Evolutionary conservation across 1,139 yeast species (phyloP), one percentile per base, ranked within the genome.

Genomic region (Pichia sp.): DNA sequence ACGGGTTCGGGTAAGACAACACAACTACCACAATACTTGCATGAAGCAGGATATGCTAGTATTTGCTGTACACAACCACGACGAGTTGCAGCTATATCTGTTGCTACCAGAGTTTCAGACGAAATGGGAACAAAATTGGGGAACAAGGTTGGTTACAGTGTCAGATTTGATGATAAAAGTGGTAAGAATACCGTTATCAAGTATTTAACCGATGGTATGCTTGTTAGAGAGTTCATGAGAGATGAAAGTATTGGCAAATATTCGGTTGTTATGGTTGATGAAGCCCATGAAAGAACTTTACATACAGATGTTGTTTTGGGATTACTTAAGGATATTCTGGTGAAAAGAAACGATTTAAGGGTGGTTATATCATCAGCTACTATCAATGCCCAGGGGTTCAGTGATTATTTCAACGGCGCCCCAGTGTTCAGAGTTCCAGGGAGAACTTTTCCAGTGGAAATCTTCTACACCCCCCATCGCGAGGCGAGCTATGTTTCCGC

Each of bases 1-100:
- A 92, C 98, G 0, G 98, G 98, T 42, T 89, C 97, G 0, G 98
- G 98, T 58, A 92, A 92, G 59, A 92, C 98, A 0, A 92, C 98
- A 0, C 97, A 92, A 65, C 68, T 92, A 13, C 97, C 97, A 0
- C 97, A 92, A 59, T 92, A 81, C 61, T 69, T 92, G 25, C 77
- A 80, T 56, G 96, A 89, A 60, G 88, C 83, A 20, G 96, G 96
- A 0, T 85, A 82, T 56, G 73, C 88, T 7, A 60, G 67, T 20
- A 78, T 92, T 11, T 97, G 94, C 0, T 89, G 97, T 62, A 92
- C 98, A 0, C 98, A 92, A 64, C 98, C 98, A 1, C 76, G 98
- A 59, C 71, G 97, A 59, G 96, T 90, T 16, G 98, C 98, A 0
- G 97, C 98, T 0, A 85, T 85, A 58, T 84, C 96, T 8, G 96